Evolutionary conservation across 768 basidiomycete genomes (phyloP).

Genomic region (Tubosaeta sp.): DNA sequence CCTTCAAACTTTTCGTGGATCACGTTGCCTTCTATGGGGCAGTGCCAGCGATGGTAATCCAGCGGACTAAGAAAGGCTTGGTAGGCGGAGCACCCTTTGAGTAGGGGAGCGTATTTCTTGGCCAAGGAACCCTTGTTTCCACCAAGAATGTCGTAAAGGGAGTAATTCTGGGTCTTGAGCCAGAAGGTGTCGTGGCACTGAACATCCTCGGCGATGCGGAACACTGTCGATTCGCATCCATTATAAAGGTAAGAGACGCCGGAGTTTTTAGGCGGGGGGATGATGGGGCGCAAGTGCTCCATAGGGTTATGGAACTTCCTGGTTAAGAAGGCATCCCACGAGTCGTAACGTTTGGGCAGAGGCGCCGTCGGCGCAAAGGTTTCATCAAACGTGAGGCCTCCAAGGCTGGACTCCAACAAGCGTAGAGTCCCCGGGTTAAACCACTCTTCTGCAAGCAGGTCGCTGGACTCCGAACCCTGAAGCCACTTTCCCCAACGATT

Average conservation of each 20-base stretch:
- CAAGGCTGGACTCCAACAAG: background rate
- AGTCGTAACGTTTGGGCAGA: slow-evolving; percentile 3
- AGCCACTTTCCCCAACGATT: background rate
- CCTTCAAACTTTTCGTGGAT: slow-evolving; percentile 29
- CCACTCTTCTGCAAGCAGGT: background rate
- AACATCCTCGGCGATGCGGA: slow-evolving; percentile 33
- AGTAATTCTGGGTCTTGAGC: slow-evolving; percentile 57
- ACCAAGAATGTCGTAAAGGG: slow-evolving; percentile 51
- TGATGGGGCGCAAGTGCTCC: slow-evolving; percentile 33
- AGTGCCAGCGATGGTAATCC: slow-evolving; percentile 61
- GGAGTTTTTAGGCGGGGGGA: background rate
- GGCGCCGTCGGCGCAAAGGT: background rate
- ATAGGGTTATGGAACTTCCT: slow-evolving; percentile 29
- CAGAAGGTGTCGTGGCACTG: slow-evolving; percentile 46
- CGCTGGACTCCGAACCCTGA: background rate
- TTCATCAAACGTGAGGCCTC: background rate
- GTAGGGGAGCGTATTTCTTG: slow-evolving; percentile 29
- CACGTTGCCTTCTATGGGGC: slow-evolving; percentile 44
- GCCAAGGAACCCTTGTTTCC: background rate
- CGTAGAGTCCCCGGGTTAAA: background rate
- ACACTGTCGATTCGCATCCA: slow-evolving; percentile 51
- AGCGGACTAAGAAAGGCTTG: slow-evolving; percentile 52
- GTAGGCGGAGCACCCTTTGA: slow-evolving; percentile 46
- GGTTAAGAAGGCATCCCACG: slow-evolving; percentile 55
- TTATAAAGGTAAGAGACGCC: slow-evolving; percentile 30